phyloP scores from a whole-genome alignment of 805 yeast species.

The Saturnispora dispora region DNA sequence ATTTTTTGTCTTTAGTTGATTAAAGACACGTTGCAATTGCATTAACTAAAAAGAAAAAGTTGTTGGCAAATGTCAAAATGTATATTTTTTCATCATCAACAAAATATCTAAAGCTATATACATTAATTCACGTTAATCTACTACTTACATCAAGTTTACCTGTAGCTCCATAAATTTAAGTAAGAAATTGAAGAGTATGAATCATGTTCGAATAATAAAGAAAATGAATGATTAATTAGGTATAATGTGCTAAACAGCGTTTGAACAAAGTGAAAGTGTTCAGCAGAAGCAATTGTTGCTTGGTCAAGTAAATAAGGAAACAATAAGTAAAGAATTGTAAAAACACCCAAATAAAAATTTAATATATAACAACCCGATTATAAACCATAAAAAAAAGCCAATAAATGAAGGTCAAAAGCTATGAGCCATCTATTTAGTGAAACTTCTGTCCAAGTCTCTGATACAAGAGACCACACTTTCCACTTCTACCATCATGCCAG shows the following conservation, averaged over 20 bases:
- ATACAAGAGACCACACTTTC: slow-evolving; percentile 79
- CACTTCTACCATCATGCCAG: slow-evolving; percentile 90
- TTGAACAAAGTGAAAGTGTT: neutral
- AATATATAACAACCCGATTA: neutral
- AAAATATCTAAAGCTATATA: neutral
- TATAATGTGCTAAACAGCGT: too few relatives aligned
- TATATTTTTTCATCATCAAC: neutral
- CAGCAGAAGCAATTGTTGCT: neutral
- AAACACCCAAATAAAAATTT: neutral
- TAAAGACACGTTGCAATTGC: neutral
- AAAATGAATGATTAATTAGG: neutral
- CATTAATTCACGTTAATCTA: neutral
- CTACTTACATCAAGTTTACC: too few relatives aligned
- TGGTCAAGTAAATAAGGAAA: too few relatives aligned
- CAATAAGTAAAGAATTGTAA: neutral
- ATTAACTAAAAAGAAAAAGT: neutral
- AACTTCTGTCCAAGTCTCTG: slow-evolving; percentile 60
- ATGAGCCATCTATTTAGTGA: neutral
- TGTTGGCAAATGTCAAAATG: neutral
- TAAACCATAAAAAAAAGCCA: neutral
- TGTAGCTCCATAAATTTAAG: too few relatives aligned
- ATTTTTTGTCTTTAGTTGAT: neutral
- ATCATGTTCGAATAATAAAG: too few relatives aligned
- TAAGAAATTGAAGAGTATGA: too few relatives aligned
- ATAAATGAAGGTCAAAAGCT: neutral